Conservation (phyloP, 345 rosid genomes). For the Eucalyptus polyanthemos region DNA sequence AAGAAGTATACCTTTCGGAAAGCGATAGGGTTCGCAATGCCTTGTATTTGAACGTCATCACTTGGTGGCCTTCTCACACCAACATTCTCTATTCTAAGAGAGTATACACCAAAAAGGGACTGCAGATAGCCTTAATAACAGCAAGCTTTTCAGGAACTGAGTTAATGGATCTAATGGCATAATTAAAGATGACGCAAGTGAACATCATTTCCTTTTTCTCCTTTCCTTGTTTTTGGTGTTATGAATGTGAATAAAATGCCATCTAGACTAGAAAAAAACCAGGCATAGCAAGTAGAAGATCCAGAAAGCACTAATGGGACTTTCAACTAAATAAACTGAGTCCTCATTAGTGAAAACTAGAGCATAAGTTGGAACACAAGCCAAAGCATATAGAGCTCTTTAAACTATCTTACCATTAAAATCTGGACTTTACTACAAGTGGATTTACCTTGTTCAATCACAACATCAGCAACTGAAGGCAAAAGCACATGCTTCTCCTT, state of each 20-base stretch:
- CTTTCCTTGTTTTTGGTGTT: background rate
- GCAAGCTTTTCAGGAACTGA: background rate
- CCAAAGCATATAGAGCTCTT: background rate
- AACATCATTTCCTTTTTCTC: background rate
- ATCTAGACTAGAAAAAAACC: background rate
- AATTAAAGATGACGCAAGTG: background rate
- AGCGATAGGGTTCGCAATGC: constrained; percentile 49
- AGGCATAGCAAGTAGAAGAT: background rate
- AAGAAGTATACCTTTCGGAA: constrained; percentile 38
- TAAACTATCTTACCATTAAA: background rate
- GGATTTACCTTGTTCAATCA: constrained; percentile 51
- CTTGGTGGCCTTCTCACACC: constrained; percentile 58
- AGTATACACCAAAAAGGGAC: constrained; percentile 60
- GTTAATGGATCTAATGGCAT: background rate
- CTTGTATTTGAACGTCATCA: constrained; percentile 62
- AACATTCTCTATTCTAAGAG: constrained; percentile 55
- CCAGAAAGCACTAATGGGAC: background rate
- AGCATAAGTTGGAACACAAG: background rate
- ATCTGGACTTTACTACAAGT: background rate
- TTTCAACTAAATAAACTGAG: background rate
- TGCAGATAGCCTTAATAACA: constrained; percentile 47
- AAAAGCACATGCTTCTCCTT: constrained; percentile 61
- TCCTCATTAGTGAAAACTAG: background rate
- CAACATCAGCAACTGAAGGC: constrained; percentile 50
- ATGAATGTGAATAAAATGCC: background rate